Conservation (phyloP, 768 basidiomycete species). For the Lentinula boryana region DNA sequence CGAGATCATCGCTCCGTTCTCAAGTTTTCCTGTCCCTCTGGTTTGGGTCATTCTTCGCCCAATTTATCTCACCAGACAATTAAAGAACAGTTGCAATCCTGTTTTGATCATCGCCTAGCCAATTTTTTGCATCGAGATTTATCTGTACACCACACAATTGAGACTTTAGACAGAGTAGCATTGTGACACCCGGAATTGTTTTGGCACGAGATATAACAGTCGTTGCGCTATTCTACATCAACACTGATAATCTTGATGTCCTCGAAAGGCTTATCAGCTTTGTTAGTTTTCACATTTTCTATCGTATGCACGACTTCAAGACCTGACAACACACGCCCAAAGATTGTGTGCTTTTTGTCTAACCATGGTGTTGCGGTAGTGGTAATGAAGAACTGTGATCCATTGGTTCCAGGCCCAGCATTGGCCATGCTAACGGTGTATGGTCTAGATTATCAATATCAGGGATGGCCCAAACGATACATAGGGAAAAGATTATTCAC, state of each 20-base stretch:
- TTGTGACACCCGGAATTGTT: conserved; percentile 20
- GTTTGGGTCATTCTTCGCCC: conserved; percentile 15
- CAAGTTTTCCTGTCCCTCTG: conserved; percentile 53
- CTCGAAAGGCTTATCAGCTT: conserved; percentile 84
- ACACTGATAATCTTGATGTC: conserved; percentile 89
- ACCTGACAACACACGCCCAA: conserved; percentile 83
- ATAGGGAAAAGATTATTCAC: conserved; percentile 31
- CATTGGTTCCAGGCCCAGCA: conserved; percentile 85
- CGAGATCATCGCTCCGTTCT: conserved; percentile 30
- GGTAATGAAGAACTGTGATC: conserved; percentile 97
- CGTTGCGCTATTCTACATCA: conserved; percentile 49
- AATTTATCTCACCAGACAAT: conserved; percentile 20
- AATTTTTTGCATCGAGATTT: conserved; percentile 11
- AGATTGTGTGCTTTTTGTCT: conserved; percentile 89
- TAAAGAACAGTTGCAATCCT: conserved; percentile 21
- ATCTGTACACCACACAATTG: conserved; percentile 24
- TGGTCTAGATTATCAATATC: conserved; percentile 44
- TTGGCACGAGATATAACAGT: not conserved
- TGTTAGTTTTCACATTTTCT: conserved; percentile 84
- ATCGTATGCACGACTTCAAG: conserved; percentile 88
- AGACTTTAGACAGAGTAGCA: conserved; percentile 41
- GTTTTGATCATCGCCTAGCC: conserved; percentile 27
- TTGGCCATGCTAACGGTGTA: conserved; percentile 97
- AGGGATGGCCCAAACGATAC: not conserved
- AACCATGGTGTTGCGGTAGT: conserved; percentile 93